A percentile compares a stretch with the other conserved stretches of the same genome.
These are phyloP conservation scores for Mycena epipterygia DNA, from an alignment of 768 basidiomycete species.

Conservation along the genomic window DNA sequence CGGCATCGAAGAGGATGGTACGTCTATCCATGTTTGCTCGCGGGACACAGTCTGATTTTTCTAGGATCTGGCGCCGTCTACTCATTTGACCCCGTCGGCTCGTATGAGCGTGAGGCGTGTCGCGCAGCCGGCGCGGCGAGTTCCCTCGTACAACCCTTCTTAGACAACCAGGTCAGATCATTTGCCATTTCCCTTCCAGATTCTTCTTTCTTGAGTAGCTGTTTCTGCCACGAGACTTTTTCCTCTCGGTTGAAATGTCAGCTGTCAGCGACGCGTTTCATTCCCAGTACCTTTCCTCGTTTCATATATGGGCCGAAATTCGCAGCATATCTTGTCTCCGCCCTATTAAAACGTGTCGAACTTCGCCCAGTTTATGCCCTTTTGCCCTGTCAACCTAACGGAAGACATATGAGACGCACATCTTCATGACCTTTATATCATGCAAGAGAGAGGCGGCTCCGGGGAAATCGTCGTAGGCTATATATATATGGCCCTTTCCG, in stretches of 20 bases:
- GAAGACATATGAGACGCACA: slow-evolving; percentile 21
- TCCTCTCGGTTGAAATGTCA: slow-evolving; percentile 22
- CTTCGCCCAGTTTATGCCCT: slow-evolving; percentile 52
- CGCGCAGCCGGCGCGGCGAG: slow-evolving; percentile 98
- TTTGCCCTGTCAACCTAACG: background rate
- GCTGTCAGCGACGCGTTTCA: slow-evolving; percentile 27
- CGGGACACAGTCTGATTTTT: slow-evolving; percentile 26
- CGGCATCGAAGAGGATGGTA: slow-evolving; percentile 96
- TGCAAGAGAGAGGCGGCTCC: background rate
- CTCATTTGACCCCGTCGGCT: slow-evolving; percentile 99
- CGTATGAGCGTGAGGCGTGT: slow-evolving; percentile 97
- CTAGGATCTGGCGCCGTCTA: slow-evolving; percentile 96
- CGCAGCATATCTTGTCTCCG: slow-evolving; percentile 31
- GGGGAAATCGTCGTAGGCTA: background rate
- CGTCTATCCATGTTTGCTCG: slow-evolving; percentile 42
- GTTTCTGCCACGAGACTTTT: slow-evolving; percentile 15
- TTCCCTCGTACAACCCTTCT: slow-evolving; percentile 94
- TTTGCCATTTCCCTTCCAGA: background rate
- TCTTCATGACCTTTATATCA: slow-evolving; percentile 14
- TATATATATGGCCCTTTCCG: background rate
- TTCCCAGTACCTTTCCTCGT: slow-evolving; percentile 35
- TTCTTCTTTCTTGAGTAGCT: background rate
- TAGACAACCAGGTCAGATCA: slow-evolving; percentile 93
- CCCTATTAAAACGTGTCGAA: slow-evolving; percentile 54
- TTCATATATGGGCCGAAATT: slow-evolving; percentile 19